Conservation (phyloP, 2,329 filamentous ascomycete species). For the Colletotrichum abscissum region DNA sequence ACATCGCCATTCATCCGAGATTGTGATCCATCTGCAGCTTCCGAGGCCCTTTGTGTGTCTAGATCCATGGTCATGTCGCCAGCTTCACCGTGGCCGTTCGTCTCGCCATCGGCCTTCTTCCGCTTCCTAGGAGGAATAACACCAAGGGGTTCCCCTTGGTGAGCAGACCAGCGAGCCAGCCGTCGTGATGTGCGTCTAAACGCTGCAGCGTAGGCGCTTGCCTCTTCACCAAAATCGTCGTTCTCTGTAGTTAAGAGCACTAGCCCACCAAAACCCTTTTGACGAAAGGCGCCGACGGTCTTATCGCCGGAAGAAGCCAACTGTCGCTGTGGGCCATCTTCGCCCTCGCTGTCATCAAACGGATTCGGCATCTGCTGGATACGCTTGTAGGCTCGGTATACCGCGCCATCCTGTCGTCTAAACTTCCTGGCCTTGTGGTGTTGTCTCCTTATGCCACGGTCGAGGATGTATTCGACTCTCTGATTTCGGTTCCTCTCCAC, state of each 20-base stretch:
- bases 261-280: conserved; percentile 72
- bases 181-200: conserved; percentile 73
- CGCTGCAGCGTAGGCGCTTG: conserved; percentile 72
- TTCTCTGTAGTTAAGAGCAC: conserved; percentile 70
- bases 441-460: conserved; percentile 75
- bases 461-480: conserved; percentile 84
- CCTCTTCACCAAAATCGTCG: conserved; percentile 83
- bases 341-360: conserved; percentile 73
- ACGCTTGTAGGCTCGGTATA: conserved; percentile 75
- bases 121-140: conserved; percentile 61
- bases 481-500: conserved; percentile 83
- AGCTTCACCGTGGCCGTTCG: conserved; percentile 32
- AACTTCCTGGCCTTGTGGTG: conserved; percentile 72
- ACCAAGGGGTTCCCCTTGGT: conserved; percentile 55
- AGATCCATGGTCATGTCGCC: conserved; percentile 41
- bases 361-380: conserved; percentile 66
- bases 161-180: conserved; percentile 76
- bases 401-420: conserved; percentile 72
- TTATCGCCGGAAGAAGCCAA: conserved; percentile 42
- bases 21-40: conserved; percentile 8
- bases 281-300: conserved; percentile 56
- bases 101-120: conserved; percentile 38
- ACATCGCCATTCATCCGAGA: conserved; percentile 45
- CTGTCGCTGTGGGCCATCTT: conserved; percentile 54
- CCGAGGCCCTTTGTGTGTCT: conserved; percentile 45